Conservation (phyloP, 1,284 basidiomycete species). For the Trametes hirsuta region DNA sequence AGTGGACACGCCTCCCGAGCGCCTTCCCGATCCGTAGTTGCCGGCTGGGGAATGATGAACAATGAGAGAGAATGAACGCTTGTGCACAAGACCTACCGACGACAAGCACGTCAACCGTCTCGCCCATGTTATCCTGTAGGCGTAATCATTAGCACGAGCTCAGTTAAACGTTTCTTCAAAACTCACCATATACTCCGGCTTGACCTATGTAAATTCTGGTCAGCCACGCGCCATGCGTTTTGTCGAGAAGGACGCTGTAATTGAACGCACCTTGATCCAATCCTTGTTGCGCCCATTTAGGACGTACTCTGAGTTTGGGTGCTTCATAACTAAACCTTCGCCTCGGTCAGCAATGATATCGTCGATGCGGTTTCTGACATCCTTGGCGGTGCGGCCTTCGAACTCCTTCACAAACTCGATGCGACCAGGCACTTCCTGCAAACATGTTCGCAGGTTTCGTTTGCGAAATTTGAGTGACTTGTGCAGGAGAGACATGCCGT, state of each 20-base stretch:
- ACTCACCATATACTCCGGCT: constrained; percentile 91
- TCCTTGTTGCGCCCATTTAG: constrained; percentile 85
- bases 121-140: constrained; percentile 80
- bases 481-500: constrained; percentile 70
- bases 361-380: constrained; percentile 80
- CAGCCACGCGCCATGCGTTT: not conserved
- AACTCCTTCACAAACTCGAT: constrained; percentile 79
- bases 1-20: constrained; percentile 80
- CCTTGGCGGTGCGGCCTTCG: constrained; percentile 76
- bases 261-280: constrained; percentile 83
- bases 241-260: not conserved
- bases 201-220: constrained; percentile 50
- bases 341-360: constrained; percentile 82
- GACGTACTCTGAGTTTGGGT: constrained; percentile 76
- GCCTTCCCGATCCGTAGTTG: constrained; percentile 73
- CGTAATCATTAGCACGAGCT: constrained; percentile 5
- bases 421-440: constrained; percentile 71
- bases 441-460: constrained; percentile 64
- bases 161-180: not conserved
- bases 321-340: constrained; percentile 92
- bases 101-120: constrained; percentile 88
- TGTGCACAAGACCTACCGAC: constrained; percentile 57
- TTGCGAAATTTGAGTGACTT: constrained; percentile 69
- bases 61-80: too few species aligned
- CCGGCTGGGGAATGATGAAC: constrained; percentile 48